Evolutionary conservation across 306 rosid genomes (phyloP).

Genomic region (Luffa acutangula): DNA sequence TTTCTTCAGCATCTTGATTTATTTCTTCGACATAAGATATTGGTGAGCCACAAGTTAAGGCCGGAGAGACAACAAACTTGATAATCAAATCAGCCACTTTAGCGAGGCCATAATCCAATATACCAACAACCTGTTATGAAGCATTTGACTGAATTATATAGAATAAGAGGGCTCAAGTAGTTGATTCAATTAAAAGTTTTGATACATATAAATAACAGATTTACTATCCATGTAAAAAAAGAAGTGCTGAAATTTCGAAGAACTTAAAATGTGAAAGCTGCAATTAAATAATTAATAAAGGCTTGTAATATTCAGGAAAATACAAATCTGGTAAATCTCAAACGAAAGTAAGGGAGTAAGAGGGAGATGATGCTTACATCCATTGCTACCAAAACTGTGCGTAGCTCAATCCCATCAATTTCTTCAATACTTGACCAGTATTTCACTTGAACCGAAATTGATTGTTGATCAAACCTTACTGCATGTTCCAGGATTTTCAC

Average conservation of each 20-base stretch:
- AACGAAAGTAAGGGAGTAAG: background rate
- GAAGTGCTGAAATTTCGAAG: background rate
- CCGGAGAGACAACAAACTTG: conserved; percentile 52
- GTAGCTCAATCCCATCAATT: conserved; percentile 38
- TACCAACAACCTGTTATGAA: conserved; percentile 49
- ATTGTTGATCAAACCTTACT: conserved; percentile 53
- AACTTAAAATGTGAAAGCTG: background rate
- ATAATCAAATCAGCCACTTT: conserved; percentile 82
- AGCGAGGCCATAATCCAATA: conserved; percentile 82
- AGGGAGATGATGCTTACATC: conserved; percentile 46
- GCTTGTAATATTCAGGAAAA: background rate
- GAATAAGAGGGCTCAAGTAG: background rate
- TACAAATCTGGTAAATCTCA: background rate
- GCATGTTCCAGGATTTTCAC: conserved; percentile 66
- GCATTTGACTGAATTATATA: conserved; percentile 4
- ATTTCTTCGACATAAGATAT: conserved; percentile 47
- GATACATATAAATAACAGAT: background rate
- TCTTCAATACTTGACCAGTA: conserved; percentile 29
- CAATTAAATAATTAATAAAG: background rate
- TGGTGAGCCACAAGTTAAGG: conserved; percentile 35
- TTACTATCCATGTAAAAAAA: background rate
- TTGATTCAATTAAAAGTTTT: background rate
- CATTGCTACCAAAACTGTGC: conserved; percentile 69
- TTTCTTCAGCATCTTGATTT: conserved; percentile 27
- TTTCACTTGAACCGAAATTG: conserved; percentile 42